A percentile compares a stretch with the other conserved stretches of the same genome.
These are phyloP conservation scores for Podaxis sp. DNA, from an alignment of 768 basidiomycete genomes.

Conservation along the genomic window DNA sequence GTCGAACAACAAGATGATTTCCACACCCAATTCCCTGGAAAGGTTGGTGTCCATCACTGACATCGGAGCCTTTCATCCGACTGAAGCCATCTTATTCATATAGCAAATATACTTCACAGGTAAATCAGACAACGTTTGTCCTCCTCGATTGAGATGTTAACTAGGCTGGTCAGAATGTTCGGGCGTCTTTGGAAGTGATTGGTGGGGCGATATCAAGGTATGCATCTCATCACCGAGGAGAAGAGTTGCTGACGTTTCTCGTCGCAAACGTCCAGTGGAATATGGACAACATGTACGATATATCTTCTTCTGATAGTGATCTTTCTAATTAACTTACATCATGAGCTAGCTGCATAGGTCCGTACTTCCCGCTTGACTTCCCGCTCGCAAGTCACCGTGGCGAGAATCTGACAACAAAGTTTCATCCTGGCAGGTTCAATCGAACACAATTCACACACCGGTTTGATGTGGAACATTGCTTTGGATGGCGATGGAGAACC, in stretches of 20 bases:
- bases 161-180: conserved; percentile 46
- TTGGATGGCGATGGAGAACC: conserved; percentile 58
- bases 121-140: conserved; percentile 10
- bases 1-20: conserved; percentile 53
- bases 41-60: conserved; percentile 30
- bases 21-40: conserved; percentile 48
- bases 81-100: conserved; percentile 6
- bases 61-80: not conserved
- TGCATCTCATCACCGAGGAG: not conserved
- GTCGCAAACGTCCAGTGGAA: conserved; percentile 46
- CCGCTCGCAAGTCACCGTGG: not conserved
- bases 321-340: not conserved
- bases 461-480: conserved; percentile 72
- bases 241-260: not conserved
- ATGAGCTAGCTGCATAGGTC: conserved; percentile 21
- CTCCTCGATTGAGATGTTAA: not conserved
- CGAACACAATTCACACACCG: conserved; percentile 39
- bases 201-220: conserved; percentile 79
- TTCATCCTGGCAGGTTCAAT: conserved; percentile 30
- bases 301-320: not conserved
- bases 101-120: conserved; percentile 47
- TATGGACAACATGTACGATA: conserved; percentile 55
- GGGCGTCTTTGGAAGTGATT: conserved; percentile 59
- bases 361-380: conserved; percentile 7
- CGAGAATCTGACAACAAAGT: not conserved